Conservation (phyloP, 495 filamentous ascomycete species). For the Neurospora sublineolata region DNA sequence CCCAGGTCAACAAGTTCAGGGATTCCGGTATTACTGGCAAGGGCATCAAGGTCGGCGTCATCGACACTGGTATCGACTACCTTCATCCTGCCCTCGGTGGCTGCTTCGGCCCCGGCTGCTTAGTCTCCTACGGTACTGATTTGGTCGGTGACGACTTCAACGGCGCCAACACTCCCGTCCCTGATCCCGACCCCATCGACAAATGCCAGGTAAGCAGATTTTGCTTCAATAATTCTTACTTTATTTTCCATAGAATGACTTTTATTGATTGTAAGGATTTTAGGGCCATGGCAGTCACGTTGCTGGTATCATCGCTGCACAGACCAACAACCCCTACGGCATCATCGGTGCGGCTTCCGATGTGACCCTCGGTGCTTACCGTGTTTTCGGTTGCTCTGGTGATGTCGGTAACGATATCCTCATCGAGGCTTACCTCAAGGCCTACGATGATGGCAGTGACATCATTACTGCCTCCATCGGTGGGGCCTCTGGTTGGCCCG, state of each 20-base stretch:
- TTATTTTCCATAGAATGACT: no score
- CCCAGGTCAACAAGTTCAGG: constrained; percentile 37
- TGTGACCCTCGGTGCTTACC: constrained; percentile 43
- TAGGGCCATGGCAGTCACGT: no score
- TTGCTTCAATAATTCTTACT: no score
- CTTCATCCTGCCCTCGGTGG: constrained; percentile 47
- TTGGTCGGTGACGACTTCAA: constrained; percentile 41
- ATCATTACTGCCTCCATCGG: constrained; percentile 51
- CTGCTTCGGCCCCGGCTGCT: constrained; percentile 42
- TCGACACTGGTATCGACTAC: constrained; percentile 45
- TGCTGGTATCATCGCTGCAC: constrained; percentile 43
- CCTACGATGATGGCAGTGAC: constrained; percentile 45
- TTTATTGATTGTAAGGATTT: no score
- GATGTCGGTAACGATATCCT: constrained; percentile 40
- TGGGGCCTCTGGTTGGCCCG: constrained; percentile 42
- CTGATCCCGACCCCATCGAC: constrained; percentile 36
- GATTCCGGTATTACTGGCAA: constrained; percentile 32
- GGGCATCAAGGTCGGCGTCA: constrained; percentile 37
- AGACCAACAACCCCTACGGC: constrained; percentile 34
- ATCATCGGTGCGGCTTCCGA: constrained; percentile 45
- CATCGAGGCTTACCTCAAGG: constrained; percentile 44
- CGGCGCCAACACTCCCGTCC: constrained; percentile 29
- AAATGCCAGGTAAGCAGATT: no score
- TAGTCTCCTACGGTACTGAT: constrained; percentile 43
- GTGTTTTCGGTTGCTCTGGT: constrained; percentile 41